A percentile compares a stretch with the other conserved stretches of the same genome.
Evolutionary conservation across 768 basidiomycete species (phyloP).

Genomic region (Leccinum incarnatum): DNA sequence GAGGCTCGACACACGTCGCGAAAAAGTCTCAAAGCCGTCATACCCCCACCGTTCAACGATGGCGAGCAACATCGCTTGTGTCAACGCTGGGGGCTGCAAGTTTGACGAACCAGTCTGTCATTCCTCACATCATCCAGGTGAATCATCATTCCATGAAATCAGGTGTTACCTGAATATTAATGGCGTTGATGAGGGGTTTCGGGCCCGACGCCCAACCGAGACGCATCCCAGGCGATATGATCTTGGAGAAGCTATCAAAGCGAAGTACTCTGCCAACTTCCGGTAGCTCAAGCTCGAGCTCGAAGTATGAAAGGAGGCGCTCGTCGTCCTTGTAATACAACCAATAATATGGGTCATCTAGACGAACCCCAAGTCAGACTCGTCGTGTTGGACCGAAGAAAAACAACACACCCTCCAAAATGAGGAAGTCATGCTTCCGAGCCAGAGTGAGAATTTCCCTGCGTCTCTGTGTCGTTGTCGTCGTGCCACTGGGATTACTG

Average conservation of each 20-base stretch:
- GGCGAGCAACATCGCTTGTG: conserved; percentile 52
- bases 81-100: conserved; percentile 55
- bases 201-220: too few species aligned
- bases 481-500: conserved; percentile 75
- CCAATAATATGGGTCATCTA: conserved; percentile 70
- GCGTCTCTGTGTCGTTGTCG: conserved; percentile 59
- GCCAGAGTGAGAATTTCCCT: conserved; percentile 64
- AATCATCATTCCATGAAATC: not conserved
- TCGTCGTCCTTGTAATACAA: conserved; percentile 61
- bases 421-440: conserved; percentile 65
- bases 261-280: conserved; percentile 48
- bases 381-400: not conserved
- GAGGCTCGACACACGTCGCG: conserved; percentile 56
- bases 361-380: conserved; percentile 14
- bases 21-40: conserved; percentile 66
- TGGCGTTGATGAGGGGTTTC: too few species aligned
- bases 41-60: conserved; percentile 66
- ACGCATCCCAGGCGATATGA: too few species aligned
- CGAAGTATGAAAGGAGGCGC: conserved; percentile 29
- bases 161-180: too few species aligned
- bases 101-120: conserved; percentile 63
- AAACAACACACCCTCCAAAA: conserved; percentile 60
- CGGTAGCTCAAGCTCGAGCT: not conserved
- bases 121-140: not conserved
- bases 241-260: conserved; percentile 77